phyloP scores from a whole-genome alignment of 1,284 basidiomycete genomes.

The Moniliella sp. region DNA sequence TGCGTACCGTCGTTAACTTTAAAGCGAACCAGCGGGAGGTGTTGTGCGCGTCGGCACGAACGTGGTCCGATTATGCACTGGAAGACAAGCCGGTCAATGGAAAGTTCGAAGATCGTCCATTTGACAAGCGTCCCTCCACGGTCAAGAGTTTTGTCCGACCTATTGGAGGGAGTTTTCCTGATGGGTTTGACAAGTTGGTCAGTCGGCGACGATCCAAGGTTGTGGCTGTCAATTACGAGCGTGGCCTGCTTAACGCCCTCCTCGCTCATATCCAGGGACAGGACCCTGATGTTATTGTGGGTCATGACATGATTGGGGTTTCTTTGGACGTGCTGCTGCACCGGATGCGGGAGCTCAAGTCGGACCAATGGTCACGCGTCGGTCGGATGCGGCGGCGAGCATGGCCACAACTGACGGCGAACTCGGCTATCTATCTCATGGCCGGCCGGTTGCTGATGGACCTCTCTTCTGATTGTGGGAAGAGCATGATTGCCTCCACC shows the following conservation, averaged over 20 bases:
- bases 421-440: slow-evolving; percentile 39
- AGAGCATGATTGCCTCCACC: slow-evolving; percentile 43
- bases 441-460: slow-evolving; percentile 75
- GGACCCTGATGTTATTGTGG: slow-evolving; percentile 83
- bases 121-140: slow-evolving; percentile 48
- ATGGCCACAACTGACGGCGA: slow-evolving; percentile 49
- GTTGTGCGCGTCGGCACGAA: slow-evolving; percentile 59
- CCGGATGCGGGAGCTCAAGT: slow-evolving; percentile 53
- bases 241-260: slow-evolving; percentile 60
- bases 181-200: slow-evolving; percentile 48
- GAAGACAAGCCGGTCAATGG: no score
- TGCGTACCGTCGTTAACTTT: slow-evolving; percentile 83
- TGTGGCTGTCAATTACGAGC: slow-evolving; percentile 49
- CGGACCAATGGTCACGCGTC: slow-evolving; percentile 74
- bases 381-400: slow-evolving; percentile 69
- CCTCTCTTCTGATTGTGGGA: slow-evolving; percentile 75
- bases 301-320: slow-evolving; percentile 81
- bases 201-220: slow-evolving; percentile 45
- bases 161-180: slow-evolving; percentile 60
- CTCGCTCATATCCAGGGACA: slow-evolving; percentile 59
- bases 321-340: slow-evolving; percentile 74
- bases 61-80: slow-evolving; percentile 48
- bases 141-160: slow-evolving; percentile 80
- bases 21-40: slow-evolving; percentile 79
- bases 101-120: no score